These are phyloP conservation scores for Kuraishia capsulata DNA, from an alignment of 805 yeast genomes.

Conservation along the genomic window DNA sequence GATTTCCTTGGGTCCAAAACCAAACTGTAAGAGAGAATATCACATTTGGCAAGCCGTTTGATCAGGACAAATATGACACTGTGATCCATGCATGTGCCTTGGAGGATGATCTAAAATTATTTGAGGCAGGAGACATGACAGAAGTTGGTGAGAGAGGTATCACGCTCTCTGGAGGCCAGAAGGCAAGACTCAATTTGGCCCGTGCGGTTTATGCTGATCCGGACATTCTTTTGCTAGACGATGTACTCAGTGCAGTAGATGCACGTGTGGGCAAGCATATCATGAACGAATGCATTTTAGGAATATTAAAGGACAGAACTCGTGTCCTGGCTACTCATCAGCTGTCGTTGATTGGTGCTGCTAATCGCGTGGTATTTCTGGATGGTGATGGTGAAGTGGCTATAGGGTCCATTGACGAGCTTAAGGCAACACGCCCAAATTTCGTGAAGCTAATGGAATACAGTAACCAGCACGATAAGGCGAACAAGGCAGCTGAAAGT, in stretches of 20 bases:
- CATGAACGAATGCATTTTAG: conserved; percentile 52
- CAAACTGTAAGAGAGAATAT: conserved; percentile 41
- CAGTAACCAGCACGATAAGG: conserved; percentile 16
- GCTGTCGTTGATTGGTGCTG: conserved; percentile 56
- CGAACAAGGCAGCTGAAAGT: conserved; percentile 12
- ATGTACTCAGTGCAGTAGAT: conserved; percentile 63
- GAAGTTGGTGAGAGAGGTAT: conserved; percentile 55
- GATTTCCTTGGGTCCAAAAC: conserved; percentile 47
- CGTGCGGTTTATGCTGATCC: conserved; percentile 59
- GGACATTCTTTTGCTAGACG: conserved; percentile 55
- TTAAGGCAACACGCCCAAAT: conserved; percentile 27
- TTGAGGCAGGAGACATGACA: conserved; percentile 46
- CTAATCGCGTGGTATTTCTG: conserved; percentile 62
- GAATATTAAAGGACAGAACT: conserved; percentile 48
- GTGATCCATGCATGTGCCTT: conserved; percentile 43
- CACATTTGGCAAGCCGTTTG: conserved; percentile 37
- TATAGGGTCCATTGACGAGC: conserved; percentile 51
- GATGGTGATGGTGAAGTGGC: conserved; percentile 55
- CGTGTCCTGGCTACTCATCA: conserved; percentile 82
- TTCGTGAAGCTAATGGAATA: conserved; percentile 30
- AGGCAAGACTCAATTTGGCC: conserved; percentile 55
- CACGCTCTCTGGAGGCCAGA: conserved; percentile 54
- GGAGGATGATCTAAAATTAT: conserved; percentile 32
- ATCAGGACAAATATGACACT: conserved; percentile 28
- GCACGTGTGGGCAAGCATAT: conserved; percentile 57